Conservation (phyloP, 2,329 filamentous ascomycete genomes). For the Colletotrichum costaricense region DNA sequence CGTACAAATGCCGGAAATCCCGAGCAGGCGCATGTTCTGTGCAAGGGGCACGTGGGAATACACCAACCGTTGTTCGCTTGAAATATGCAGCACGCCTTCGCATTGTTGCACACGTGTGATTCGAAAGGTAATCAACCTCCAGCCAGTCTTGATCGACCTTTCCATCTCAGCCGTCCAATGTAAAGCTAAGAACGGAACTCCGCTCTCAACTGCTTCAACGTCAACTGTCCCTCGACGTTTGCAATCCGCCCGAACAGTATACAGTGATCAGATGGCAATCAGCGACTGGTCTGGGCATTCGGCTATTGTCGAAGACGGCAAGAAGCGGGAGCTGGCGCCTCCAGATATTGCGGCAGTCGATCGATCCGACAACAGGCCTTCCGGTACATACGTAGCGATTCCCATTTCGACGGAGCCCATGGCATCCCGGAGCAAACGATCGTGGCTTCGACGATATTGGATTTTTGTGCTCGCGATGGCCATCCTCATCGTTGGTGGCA, state of each 20-base stretch:
- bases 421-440: not conserved
- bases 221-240: not conserved
- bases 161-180: not conserved
- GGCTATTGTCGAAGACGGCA: not conserved
- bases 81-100: not conserved
- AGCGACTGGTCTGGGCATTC: slow-evolving; percentile 12
- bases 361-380: not conserved
- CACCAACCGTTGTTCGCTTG: not conserved
- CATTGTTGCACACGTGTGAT: not conserved
- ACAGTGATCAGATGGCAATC: not conserved
- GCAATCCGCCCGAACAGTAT: not conserved
- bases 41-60: not conserved
- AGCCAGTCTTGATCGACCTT: not conserved
- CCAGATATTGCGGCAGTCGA: not conserved
- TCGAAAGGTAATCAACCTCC: not conserved
- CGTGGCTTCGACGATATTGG: slow-evolving; percentile 29
- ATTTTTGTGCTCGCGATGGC: slow-evolving; percentile 28
- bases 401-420: slow-evolving; percentile 6
- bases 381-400: slow-evolving; percentile 19
- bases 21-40: not conserved
- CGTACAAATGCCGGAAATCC: not conserved
- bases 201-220: not conserved
- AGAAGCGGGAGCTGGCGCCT: not conserved
- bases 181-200: not conserved
- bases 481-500: slow-evolving; percentile 19